Percentiles rank a stretch among this genome's conserved stretches.
phyloP scores from a whole-genome alignment of 768 basidiomycete species.

The Gymnopilus dilepis region DNA sequence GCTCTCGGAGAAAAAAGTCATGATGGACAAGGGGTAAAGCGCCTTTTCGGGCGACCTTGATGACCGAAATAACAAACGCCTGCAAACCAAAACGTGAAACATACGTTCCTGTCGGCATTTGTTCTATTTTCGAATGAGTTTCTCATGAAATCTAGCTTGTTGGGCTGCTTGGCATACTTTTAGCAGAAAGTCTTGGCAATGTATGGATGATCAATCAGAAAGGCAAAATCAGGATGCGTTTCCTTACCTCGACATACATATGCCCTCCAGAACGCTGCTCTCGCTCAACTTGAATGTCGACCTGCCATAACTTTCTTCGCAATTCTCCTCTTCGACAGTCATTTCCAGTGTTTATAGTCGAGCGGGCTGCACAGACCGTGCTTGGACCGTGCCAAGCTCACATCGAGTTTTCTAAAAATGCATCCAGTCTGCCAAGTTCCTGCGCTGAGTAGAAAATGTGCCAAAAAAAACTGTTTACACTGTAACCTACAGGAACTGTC shows the following conservation, averaged over 20 bases:
- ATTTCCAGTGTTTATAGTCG: no score
- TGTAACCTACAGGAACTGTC: neutral
- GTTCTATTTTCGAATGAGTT: neutral
- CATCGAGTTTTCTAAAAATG: neutral
- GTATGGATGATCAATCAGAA: neutral
- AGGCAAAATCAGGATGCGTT: no score
- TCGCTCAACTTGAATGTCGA: no score
- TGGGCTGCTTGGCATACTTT: neutral
- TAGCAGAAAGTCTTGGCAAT: constrained; percentile 1
- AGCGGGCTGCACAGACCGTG: no score
- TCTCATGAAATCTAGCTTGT: neutral
- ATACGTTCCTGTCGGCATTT: neutral
- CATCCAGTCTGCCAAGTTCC: neutral
- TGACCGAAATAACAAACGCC: neutral
- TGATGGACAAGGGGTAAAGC: neutral
- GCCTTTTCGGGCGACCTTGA: neutral
- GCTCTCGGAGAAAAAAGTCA: neutral
- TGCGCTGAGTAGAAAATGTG: neutral
- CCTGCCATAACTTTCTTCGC: no score
- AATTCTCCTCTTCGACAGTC: no score
- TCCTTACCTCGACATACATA: no score
- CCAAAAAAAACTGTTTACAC: no score
- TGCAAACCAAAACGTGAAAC: neutral
- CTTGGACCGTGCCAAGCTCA: neutral
- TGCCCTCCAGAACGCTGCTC: no score